Evolutionary conservation across 441 rosid genomes (phyloP).

Genomic region (Francoa sonchifolia): DNA sequence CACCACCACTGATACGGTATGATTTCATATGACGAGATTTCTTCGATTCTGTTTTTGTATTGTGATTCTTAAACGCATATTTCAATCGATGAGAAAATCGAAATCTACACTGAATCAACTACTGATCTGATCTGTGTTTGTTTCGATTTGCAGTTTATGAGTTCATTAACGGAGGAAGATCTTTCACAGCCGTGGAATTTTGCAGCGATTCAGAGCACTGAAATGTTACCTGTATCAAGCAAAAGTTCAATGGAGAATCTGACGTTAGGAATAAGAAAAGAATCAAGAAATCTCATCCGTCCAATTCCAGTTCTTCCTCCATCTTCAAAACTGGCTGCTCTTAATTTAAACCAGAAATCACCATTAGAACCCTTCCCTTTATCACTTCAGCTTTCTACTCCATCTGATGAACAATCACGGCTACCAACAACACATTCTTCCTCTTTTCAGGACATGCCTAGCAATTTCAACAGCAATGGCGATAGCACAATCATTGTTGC

Average conservation of each 20-base stretch:
- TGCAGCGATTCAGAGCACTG: too few relatives aligned
- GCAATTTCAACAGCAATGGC: constrained; percentile 6
- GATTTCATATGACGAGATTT: too few relatives aligned
- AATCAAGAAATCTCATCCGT: neutral
- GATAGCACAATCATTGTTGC: constrained; percentile 15
- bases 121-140: neutral
- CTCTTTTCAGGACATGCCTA: constrained; percentile 3
- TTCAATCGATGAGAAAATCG: neutral
- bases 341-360: constrained; percentile 9
- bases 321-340: constrained; percentile 5
- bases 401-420: neutral
- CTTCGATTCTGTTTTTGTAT: too few relatives aligned
- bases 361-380: neutral
- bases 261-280: neutral
- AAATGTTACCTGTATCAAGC: neutral
- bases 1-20: constrained; percentile 15
- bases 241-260: neutral
- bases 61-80: too few relatives aligned
- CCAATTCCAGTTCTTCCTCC: constrained; percentile 6
- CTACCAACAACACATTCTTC: neutral
- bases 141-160: neutral
- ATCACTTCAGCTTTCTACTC: neutral
- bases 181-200: too few relatives aligned
- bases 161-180: neutral
- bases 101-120: too few relatives aligned